These are phyloP conservation scores for Colletotrichum sp. DNA, from an alignment of 2,329 filamentous ascomycete genomes.

Conservation along the genomic window DNA sequence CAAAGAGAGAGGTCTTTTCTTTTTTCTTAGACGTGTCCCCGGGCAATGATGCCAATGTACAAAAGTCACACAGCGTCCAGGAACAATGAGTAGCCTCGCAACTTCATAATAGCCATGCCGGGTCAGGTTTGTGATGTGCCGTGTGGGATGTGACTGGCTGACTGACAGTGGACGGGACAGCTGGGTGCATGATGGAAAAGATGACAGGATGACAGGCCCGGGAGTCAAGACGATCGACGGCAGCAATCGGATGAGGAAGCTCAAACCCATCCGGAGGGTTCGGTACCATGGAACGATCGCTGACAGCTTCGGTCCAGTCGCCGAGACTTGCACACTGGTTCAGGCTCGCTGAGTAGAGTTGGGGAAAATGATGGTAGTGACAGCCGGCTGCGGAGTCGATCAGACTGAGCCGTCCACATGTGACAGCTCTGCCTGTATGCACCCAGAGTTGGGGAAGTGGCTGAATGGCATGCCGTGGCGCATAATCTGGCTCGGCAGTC, in stretches of 20 bases:
- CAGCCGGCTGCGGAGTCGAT: background rate
- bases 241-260: background rate
- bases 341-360: background rate
- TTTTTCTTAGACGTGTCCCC: constrained; percentile 23
- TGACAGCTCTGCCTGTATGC: background rate
- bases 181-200: background rate
- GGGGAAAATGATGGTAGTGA: background rate
- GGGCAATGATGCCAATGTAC: constrained; percentile 23
- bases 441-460: background rate
- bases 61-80: constrained; percentile 23
- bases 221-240: background rate
- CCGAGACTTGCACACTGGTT: background rate
- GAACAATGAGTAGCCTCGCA: constrained; percentile 22
- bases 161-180: background rate
- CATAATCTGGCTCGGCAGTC: background rate
- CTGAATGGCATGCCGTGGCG: background rate
- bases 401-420: constrained; percentile 1
- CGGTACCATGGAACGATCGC: background rate
- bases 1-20: constrained; percentile 2
- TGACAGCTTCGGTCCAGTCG: background rate
- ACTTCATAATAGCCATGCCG: background rate
- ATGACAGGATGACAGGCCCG: background rate
- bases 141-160: background rate
- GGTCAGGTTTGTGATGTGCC: background rate
- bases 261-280: background rate